These are phyloP conservation scores for Monosporascus sp. DNA, from an alignment of 2,329 filamentous ascomycete genomes.

Conservation along the genomic window DNA sequence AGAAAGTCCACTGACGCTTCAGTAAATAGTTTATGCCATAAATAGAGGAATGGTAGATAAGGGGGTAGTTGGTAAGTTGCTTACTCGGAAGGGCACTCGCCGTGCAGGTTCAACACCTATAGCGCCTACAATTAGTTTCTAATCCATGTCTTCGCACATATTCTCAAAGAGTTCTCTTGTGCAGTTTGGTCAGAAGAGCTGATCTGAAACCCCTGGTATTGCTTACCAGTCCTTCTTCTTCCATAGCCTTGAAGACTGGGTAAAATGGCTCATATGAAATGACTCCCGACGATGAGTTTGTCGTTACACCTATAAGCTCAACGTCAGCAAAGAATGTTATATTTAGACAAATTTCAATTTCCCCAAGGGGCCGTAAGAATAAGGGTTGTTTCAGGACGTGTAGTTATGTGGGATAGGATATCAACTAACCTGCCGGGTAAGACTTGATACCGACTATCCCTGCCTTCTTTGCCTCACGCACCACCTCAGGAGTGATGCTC, in stretches of 20 bases:
- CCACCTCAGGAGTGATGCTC: slow-evolving; percentile 44
- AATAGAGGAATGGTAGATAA: neutral
- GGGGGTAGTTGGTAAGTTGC: neutral
- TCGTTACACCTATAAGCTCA: slow-evolving; percentile 19
- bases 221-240: slow-evolving; percentile 48
- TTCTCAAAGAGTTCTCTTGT: too few relatives aligned
- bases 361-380: neutral
- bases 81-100: slow-evolving; percentile 49
- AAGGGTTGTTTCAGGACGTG: neutral
- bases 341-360: neutral
- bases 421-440: slow-evolving; percentile 32
- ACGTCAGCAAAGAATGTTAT: slow-evolving; percentile 7
- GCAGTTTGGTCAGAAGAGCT: neutral
- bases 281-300: slow-evolving; percentile 39
- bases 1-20: too few relatives aligned
- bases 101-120: slow-evolving; percentile 57
- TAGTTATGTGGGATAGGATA: neutral
- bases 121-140: neutral
- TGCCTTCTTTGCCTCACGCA: slow-evolving; percentile 54
- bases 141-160: too few relatives aligned
- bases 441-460: slow-evolving; percentile 52
- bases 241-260: slow-evolving; percentile 62
- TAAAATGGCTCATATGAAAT: slow-evolving; percentile 49
- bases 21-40: too few relatives aligned
- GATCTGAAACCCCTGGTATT: neutral